Evolutionary conservation across 768 basidiomycete species (phyloP).

Genomic region (Hypsizygus marmoreus): DNA sequence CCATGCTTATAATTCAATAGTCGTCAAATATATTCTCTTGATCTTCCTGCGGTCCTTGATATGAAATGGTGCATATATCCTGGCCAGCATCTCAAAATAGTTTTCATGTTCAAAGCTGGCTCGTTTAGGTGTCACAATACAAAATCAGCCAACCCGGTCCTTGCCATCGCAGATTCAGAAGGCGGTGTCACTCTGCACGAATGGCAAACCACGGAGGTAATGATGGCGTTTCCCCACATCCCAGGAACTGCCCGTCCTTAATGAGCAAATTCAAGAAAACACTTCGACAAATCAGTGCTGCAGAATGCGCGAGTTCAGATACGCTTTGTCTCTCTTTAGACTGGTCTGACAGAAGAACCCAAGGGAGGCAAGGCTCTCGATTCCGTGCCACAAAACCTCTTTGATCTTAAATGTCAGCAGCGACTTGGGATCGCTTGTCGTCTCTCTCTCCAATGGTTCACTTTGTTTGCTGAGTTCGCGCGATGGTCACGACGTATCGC

Average conservation of each 20-base stretch:
- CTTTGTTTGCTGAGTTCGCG: slow-evolving; percentile 60
- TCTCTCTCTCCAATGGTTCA: slow-evolving; percentile 81
- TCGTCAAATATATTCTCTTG: slow-evolving; percentile 63
- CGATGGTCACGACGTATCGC: slow-evolving; percentile 43
- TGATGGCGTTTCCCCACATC: slow-evolving; percentile 27
- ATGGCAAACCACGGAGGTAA: slow-evolving; percentile 44
- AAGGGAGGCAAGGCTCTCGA: slow-evolving; percentile 41
- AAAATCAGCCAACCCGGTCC: slow-evolving; percentile 39
- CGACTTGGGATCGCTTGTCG: slow-evolving; percentile 59
- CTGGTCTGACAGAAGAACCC: slow-evolving; percentile 76
- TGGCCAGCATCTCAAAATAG: background rate
- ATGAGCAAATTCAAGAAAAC: slow-evolving; percentile 31
- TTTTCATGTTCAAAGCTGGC: background rate
- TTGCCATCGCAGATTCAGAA: slow-evolving; percentile 86
- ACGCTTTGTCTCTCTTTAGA: slow-evolving; percentile 88
- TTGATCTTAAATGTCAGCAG: slow-evolving; percentile 31
- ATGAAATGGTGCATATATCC: slow-evolving; percentile 83
- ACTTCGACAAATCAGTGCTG: slow-evolving; percentile 39
- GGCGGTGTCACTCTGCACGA: slow-evolving; percentile 70
- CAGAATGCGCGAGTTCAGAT: slow-evolving; percentile 54
- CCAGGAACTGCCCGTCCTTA: background rate
- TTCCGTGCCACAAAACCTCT: background rate
- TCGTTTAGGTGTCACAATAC: slow-evolving; percentile 61
- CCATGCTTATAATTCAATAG: slow-evolving; percentile 31
- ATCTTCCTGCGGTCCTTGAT: slow-evolving; percentile 84